Evolutionary conservation across 345 rosid species (phyloP).

Genomic region (Fremontodendron californicum): DNA sequence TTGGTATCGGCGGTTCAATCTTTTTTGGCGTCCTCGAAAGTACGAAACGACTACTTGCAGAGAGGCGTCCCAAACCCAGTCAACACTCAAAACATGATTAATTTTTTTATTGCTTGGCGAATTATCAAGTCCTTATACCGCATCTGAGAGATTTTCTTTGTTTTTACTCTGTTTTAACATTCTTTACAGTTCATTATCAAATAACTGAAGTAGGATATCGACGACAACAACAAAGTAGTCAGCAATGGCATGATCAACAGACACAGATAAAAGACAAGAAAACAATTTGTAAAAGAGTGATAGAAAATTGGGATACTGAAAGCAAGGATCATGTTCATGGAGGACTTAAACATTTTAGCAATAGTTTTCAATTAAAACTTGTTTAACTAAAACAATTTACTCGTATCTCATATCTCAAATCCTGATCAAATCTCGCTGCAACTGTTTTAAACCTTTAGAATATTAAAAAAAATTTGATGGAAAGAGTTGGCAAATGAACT

Average conservation of each 20-base stretch:
- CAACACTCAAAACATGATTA: conserved; percentile 30
- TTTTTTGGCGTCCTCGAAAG: conserved; percentile 86
- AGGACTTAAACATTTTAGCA: no score
- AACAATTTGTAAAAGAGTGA: no score
- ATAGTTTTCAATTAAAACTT: no score
- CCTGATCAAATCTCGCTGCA: not conserved
- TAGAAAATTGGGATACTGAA: no score
- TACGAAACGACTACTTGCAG: conserved; percentile 65
- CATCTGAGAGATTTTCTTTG: not conserved
- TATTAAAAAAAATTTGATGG: not conserved
- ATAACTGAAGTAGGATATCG: no score
- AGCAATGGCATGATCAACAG: no score
- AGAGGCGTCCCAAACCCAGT: conserved; percentile 40
- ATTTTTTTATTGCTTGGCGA: not conserved
- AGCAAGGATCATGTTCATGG: no score
- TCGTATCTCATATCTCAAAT: not conserved
- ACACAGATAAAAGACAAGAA: no score
- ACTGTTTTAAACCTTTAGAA: not conserved
- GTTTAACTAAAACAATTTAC: no score
- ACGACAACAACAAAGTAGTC: no score
- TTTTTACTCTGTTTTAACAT: not conserved
- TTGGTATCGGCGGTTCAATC: conserved; percentile 88
- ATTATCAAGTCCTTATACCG: not conserved
- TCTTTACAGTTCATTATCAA: conserved; percentile 4
- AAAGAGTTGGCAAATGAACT: not conserved